Evolutionary conservation across 495 filamentous ascomycete genomes (phyloP).

Genomic region (Penicillium alfredii): DNA sequence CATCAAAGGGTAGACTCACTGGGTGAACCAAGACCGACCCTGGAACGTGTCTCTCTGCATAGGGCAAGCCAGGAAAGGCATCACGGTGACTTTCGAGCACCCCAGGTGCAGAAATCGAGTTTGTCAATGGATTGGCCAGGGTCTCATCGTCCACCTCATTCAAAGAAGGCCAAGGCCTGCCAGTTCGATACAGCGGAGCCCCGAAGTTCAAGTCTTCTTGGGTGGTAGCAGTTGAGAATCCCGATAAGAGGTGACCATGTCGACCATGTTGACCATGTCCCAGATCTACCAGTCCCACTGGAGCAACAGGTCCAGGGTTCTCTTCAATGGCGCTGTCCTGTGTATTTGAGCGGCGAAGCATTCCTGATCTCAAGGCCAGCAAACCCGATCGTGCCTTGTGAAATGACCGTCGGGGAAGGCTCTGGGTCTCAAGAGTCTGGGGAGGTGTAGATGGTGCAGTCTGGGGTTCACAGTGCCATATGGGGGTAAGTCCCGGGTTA

Average conservation of each 20-base stretch:
- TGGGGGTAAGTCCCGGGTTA: conserved; percentile 17
- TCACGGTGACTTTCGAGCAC: too few relatives aligned
- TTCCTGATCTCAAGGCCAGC: conserved; percentile 24
- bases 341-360: conserved; percentile 16
- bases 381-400: conserved; percentile 32
- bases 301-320: too few relatives aligned
- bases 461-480: conserved; percentile 5
- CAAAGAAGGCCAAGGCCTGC: conserved; percentile 11
- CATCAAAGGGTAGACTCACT: background rate
- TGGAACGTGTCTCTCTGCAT: too few relatives aligned
- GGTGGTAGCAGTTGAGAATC: too few relatives aligned
- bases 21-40: background rate
- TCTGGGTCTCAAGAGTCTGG: conserved; percentile 17
- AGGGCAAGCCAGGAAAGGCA: too few relatives aligned
- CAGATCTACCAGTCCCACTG: too few relatives aligned
- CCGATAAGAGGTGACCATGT: too few relatives aligned
- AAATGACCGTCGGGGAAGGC: conserved; percentile 25
- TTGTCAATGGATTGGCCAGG: background rate
- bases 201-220: conserved; percentile 32
- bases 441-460: too few relatives aligned
- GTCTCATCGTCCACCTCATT: too few relatives aligned
- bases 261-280: too few relatives aligned
- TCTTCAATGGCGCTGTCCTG: background rate
- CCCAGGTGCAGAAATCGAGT: background rate
- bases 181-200: conserved; percentile 25